Evolutionary conservation across 768 basidiomycete species (phyloP).

Genomic region (Exidia glandulosa): DNA sequence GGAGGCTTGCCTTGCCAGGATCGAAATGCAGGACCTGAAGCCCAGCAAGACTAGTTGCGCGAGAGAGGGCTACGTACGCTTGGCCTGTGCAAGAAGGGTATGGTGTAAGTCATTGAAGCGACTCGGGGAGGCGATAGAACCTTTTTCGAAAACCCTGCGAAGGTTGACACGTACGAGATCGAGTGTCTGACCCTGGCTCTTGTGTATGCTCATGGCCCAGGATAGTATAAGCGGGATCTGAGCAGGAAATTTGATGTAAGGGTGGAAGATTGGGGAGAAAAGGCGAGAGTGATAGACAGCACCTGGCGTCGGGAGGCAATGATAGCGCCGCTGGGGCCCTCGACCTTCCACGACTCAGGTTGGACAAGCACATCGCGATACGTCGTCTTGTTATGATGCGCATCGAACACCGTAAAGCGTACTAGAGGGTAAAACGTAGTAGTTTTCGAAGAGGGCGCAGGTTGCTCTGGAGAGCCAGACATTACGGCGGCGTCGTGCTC

Average conservation of each 20-base stretch:
- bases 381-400: constrained; percentile 28
- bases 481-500: not conserved
- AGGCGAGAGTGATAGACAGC: not conserved
- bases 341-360: constrained; percentile 76
- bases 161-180: constrained; percentile 36
- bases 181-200: constrained; percentile 37
- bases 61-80: constrained; percentile 16
- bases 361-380: constrained; percentile 43
- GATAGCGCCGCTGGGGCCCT: constrained; percentile 73
- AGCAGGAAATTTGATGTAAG: too few species aligned
- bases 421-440: not conserved
- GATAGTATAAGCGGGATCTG: constrained; percentile 28
- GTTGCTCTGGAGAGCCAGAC: not conserved
- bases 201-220: constrained; percentile 39
- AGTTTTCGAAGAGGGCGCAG: not conserved
- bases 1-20: not conserved
- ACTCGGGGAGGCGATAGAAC: constrained; percentile 1
- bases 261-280: not conserved
- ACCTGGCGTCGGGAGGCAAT: constrained; percentile 49
- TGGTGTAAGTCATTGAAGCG: not conserved
- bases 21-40: constrained; percentile 17
- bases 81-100: constrained; percentile 9
- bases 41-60: constrained; percentile 22
- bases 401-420: constrained; percentile 66
- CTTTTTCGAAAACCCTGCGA: constrained; percentile 29